Percentiles rank a stretch among this genome's conserved stretches.
These are phyloP conservation scores for Cichorium intybus DNA, from an alignment of 140 eudicot species.

Conservation along the genomic window DNA sequence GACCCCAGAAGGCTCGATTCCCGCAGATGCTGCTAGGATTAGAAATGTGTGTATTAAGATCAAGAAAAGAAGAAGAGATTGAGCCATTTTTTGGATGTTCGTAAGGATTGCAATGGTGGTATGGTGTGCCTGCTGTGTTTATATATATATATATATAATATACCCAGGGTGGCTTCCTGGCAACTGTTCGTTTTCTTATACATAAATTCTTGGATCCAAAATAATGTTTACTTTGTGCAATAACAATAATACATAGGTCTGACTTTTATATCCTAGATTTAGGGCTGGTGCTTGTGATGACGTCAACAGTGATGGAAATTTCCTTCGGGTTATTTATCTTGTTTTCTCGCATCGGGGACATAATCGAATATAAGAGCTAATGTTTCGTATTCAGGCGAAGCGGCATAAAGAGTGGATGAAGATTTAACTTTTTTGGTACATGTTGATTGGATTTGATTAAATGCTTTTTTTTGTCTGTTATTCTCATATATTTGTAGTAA, in stretches of 20 bases:
- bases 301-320: not conserved
- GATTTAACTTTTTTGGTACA: too few species aligned
- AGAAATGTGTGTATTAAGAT: slow-evolving; percentile 27
- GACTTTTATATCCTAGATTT: not conserved
- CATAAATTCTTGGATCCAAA: not conserved
- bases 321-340: too few species aligned
- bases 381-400: too few species aligned
- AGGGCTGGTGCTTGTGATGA: not conserved
- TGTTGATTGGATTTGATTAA: too few species aligned
- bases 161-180: not conserved
- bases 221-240: not conserved
- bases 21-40: not conserved
- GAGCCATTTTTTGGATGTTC: slow-evolving; percentile 41
- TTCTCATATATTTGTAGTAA: too few species aligned
- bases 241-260: too few species aligned
- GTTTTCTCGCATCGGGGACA: too few species aligned
- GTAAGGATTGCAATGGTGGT: slow-evolving; percentile 4
- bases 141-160: not conserved
- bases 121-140: not conserved
- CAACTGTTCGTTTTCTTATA: not conserved
- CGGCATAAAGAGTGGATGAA: too few species aligned
- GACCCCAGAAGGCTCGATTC: not conserved
- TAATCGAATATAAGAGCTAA: too few species aligned
- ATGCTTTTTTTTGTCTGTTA: too few species aligned
- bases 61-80: slow-evolving; percentile 27